Evolutionary conservation across 2,329 filamentous ascomycete species (phyloP), one percentile per base, ranked within the genome.

Genomic region (Dothiorella sarmentorum): DNA sequence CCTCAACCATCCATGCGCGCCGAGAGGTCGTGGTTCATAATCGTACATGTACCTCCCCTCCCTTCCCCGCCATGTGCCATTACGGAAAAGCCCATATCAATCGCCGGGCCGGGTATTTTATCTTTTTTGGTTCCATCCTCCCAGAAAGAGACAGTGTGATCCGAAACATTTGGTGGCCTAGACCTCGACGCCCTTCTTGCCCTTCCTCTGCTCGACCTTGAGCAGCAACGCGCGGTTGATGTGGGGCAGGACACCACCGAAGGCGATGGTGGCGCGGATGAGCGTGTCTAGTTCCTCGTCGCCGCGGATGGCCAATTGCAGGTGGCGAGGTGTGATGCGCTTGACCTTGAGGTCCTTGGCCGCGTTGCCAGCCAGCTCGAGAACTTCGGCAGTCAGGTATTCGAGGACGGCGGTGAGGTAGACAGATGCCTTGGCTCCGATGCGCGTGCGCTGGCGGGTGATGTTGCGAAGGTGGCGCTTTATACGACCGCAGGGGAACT

Each of bases 281-380:
- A 99, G 83, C 22, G 92, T 97, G 75, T 99, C 94, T 68, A 99
- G 83, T 78, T 99, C 94, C 80, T 99, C 94, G 76, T 99, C 94
- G 72, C 94, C 94, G 71, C 94, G 91, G 73, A 99, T 99, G 69
- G 94, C 94, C 63, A 99, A 89, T 78, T 99, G 94, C 65, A 99
- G 81, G 77, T 99, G 94, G 75, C 94, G 92, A 59, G 94, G 94
- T 11, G 93, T 97, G 78, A 99, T 99, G 78, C 94, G 94, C 87
- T 97, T 99, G 80, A 97, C 94, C 80, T 97, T 99, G 73, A 97
- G 89, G 77, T 99, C 94, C 84, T 97, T 97, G 76, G 94, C 94
- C 56, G 94, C 94, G 75, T 99, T 99, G 76, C 94, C 94, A 75
- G 94, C 94, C 65, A 99, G 83, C 78, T 99, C 94, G 69, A 99